phyloP scores from a whole-genome alignment of 306 rosid genomes.

The Begonia loranthoides region DNA sequence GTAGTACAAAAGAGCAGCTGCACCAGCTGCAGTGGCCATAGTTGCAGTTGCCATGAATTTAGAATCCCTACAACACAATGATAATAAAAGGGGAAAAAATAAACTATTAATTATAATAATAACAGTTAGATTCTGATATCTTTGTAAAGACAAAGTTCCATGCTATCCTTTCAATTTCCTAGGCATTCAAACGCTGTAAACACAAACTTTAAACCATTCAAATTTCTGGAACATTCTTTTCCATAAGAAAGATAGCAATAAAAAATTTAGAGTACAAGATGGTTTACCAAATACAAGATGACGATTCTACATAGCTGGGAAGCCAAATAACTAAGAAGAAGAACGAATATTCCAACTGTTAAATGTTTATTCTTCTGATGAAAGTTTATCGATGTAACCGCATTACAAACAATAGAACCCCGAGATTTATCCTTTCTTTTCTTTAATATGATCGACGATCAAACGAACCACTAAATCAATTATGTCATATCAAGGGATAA shows the following conservation, averaged over 20 bases:
- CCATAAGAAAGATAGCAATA: background rate
- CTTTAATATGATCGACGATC: background rate
- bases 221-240: background rate
- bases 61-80: slow-evolving; percentile 21
- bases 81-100: slow-evolving; percentile 3
- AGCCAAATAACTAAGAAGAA: no score
- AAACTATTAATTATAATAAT: background rate
- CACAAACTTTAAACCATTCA: background rate
- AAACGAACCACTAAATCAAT: background rate
- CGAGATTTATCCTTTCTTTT: background rate
- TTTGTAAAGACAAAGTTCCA: background rate
- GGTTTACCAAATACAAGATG: no score
- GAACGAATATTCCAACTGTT: no score
- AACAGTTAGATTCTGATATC: background rate
- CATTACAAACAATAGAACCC: no score
- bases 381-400: no score
- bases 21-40: slow-evolving; percentile 97
- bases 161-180: background rate
- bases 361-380: no score
- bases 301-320: no score
- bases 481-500: background rate
- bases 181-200: no score
- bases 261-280: background rate
- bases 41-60: slow-evolving; percentile 88
- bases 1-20: slow-evolving; percentile 83